A percentile compares a stretch with the other conserved stretches of the same genome.
Conservation (phyloP, 768 basidiomycete genomes). For the Lentinula aciculospora region DNA sequence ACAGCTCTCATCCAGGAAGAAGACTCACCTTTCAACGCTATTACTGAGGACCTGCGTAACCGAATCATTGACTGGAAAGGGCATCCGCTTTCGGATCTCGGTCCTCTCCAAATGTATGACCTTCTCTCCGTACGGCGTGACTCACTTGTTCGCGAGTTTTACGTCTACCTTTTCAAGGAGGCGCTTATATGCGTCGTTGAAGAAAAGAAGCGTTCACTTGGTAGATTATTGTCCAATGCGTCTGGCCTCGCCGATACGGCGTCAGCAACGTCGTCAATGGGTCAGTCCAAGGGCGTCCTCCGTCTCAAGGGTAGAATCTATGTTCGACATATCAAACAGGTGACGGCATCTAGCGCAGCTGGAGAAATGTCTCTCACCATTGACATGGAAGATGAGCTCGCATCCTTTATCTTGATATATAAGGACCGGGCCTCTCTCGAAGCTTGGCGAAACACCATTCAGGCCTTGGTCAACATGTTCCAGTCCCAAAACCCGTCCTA, state of each 20-base stretch:
- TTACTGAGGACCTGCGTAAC: constrained; percentile 84
- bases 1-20: constrained; percentile 44
- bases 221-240: constrained; percentile 65
- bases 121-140: constrained; percentile 86
- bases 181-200: constrained; percentile 98
- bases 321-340: constrained; percentile 87
- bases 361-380: constrained; percentile 93
- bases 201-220: constrained; percentile 83
- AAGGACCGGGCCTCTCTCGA: constrained; percentile 86
- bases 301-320: constrained; percentile 94
- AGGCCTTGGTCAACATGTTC: constrained; percentile 67
- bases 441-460: constrained; percentile 82
- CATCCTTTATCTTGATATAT: constrained; percentile 95
- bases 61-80: constrained; percentile 97
- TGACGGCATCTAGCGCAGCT: constrained; percentile 71
- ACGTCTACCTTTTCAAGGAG: constrained; percentile 95
- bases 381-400: constrained; percentile 96
- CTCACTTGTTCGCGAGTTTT: constrained; percentile 86
- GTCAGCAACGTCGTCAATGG: constrained; percentile 28
- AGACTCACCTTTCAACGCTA: constrained; percentile 73
- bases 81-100: constrained; percentile 85
- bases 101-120: constrained; percentile 89
- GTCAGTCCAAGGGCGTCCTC: constrained; percentile 62
- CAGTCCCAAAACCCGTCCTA: constrained; percentile 44
- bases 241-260: constrained; percentile 49